Conservation (phyloP, 345 rosid species). For the Eucalyptus marginata region DNA sequence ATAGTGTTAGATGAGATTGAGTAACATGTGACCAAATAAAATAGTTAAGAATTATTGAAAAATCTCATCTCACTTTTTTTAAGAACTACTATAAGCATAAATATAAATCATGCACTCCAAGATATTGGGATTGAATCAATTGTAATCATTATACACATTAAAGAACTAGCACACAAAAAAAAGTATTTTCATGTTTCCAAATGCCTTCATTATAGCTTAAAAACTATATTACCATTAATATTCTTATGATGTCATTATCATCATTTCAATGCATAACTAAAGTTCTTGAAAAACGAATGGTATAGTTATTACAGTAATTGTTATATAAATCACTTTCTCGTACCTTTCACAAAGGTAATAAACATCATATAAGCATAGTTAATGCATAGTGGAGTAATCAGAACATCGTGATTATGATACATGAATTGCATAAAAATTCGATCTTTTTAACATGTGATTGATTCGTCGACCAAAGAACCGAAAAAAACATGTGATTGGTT, state of each 20-base stretch:
- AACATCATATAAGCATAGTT: accelerated
- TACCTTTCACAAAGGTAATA: accelerated
- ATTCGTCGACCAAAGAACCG: neutral
- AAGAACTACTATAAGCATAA: neutral
- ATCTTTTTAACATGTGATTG: neutral
- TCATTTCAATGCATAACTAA: neutral
- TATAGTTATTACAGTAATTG: accelerated
- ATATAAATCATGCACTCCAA: neutral
- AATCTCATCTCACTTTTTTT: neutral
- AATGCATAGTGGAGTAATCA: neutral
- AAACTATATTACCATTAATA: neutral
- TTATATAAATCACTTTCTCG: neutral
- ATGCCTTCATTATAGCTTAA: neutral
- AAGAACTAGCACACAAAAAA: neutral
- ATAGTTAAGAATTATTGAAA: neutral
- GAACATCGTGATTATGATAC: neutral
- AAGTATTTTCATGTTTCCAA: neutral
- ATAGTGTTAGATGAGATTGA: neutral
- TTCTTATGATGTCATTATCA: accelerated
- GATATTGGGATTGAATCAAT: neutral
- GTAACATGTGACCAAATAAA: neutral
- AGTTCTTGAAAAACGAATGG: accelerated
- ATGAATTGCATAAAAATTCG: neutral
- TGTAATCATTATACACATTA: neutral
- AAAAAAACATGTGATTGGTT: neutral